Base-by-base conservation (phyloP, 1,139 yeast species). In the Saccharomyces hybrid region DNA sequence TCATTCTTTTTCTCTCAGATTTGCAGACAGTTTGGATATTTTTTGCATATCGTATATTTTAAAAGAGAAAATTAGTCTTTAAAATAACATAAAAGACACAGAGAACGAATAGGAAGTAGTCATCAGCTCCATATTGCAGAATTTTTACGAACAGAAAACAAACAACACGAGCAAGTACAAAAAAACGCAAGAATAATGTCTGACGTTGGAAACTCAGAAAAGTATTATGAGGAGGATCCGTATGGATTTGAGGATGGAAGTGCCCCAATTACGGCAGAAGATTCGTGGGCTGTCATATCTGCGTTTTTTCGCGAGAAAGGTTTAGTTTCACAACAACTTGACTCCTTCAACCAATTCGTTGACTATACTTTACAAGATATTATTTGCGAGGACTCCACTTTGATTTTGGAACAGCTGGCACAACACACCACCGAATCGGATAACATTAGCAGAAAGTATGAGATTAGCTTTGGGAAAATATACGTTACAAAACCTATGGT, bases 251-350 rank as follows among this genome's bases (percentile, higher is more conserved):
- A 84, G 62, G 80, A 75, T 55, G 80, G 72, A 55, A 81, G 79
- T 60, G 77, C 78, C 61, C 87, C 85, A 69, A 88, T 93, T 76
- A 90, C 98, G 27, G 89, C 97, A 38, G 98, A 95, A 75, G 99
- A 95, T 77, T 91, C 98, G 75, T 95, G 99, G 99, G 86, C 96
- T 44, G 98, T 95, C 60, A 93, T 95, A 63, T 87, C 97, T 47
- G 81, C 98, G 29, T 95, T 93, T 72, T 95, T 95, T 78, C 91
- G 86, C 72, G 96, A 91, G 69, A 91, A 91, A 71, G 99, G 99
- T 57, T 80, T 95, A 65, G 99, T 93, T 29, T 90, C 98, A 32
- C 99, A 93, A 74, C 99, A 95, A 76, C 79, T 95, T 67, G 99
- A 93, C 70, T 95, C 99, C 19, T 95, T 95, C 72, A 97, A 95